Percentiles rank a stretch among this genome's conserved stretches.
phyloP scores from a whole-genome alignment of 2,329 filamentous ascomycete species.

The Xylaria sp. region DNA sequence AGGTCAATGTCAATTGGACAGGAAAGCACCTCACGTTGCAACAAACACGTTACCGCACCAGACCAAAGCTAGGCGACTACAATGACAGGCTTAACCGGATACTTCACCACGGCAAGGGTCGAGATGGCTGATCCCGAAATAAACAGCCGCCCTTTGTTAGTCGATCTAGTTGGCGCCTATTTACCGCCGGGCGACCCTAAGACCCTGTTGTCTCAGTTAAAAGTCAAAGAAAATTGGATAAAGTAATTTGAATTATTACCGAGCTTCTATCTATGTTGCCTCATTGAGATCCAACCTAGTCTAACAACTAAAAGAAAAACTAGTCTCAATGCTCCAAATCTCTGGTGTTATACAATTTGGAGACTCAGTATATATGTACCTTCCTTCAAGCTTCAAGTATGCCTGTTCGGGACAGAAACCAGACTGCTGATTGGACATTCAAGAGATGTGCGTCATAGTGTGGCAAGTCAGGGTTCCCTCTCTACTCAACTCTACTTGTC shows the following conservation, averaged over 20 bases:
- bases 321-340: neutral
- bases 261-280: neutral
- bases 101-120: constrained; percentile 2
- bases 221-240: neutral
- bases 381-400: constrained; percentile 22
- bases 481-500: neutral
- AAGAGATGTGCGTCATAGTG: constrained; percentile 29
- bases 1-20: neutral
- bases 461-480: neutral
- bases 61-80: neutral
- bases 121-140: neutral
- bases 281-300: neutral
- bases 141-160: neutral
- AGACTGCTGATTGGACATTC: constrained; percentile 40
- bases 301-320: neutral
- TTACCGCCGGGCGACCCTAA: constrained; percentile 23
- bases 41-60: constrained; percentile 20
- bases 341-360: neutral
- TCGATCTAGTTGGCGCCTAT: constrained; percentile 30
- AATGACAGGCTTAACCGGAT: constrained; percentile 9
- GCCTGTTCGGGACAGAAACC: constrained; percentile 41
- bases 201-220: neutral
- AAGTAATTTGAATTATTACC: neutral
- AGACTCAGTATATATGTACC: neutral
- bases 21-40: constrained; percentile 15